Evolutionary conservation across 2,329 filamentous ascomycete species (phyloP).

Genomic region (Pyricularia grisea): DNA sequence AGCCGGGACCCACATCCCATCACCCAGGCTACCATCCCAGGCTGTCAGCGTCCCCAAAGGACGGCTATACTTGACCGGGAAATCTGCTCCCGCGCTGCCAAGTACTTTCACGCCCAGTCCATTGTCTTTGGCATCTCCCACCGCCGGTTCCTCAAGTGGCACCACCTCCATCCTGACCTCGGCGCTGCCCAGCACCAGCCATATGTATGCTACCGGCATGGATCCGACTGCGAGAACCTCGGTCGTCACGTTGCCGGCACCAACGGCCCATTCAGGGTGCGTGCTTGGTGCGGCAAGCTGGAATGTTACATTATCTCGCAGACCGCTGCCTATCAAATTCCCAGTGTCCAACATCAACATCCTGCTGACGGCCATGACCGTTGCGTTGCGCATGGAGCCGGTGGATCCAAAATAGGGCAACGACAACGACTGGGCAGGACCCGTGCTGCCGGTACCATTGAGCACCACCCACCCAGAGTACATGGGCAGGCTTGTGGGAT

Average conservation of each 20-base stretch:
- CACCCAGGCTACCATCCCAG: background rate
- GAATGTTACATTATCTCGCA: background rate
- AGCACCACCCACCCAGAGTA: slow-evolving; percentile 34
- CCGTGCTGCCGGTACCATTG: slow-evolving; percentile 21
- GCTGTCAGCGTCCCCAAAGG: background rate
- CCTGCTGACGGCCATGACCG: slow-evolving; percentile 47
- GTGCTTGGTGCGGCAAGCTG: background rate
- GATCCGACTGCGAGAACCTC: background rate
- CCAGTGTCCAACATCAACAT: background rate
- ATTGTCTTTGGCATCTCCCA: slow-evolving; percentile 1
- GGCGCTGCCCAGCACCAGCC: background rate
- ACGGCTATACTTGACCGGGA: background rate
- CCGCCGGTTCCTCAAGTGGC: background rate
- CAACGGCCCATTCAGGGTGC: background rate
- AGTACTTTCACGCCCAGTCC: background rate
- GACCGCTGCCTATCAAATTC: background rate
- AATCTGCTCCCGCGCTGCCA: background rate
- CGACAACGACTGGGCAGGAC: slow-evolving; percentile 14
- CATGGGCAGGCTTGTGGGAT: slow-evolving; percentile 20
- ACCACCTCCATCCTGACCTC: background rate
- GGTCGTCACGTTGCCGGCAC: background rate
- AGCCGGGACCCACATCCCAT: background rate
- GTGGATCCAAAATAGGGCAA: slow-evolving; percentile 42
- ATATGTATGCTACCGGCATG: background rate
- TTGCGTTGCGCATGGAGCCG: slow-evolving; percentile 60